Base-by-base conservation (phyloP, 2,329 filamentous ascomycete genomes). In the Microcyclospora pomicola region DNA sequence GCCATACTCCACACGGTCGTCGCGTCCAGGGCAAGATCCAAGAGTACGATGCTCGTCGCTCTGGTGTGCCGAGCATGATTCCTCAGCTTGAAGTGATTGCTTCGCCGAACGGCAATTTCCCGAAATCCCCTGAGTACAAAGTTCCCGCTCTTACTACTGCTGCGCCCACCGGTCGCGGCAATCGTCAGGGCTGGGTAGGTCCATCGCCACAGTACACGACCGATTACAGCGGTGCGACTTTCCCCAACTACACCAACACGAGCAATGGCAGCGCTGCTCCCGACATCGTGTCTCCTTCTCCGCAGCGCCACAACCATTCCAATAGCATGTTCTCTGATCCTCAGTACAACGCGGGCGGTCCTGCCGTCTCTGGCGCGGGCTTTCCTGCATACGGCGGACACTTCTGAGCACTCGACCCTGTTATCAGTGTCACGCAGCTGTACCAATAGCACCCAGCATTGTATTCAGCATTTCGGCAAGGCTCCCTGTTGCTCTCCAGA, bases 1-100 rank as follows among this genome's bases (percentile, higher is more conserved):
- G 87, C 46, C 80, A 83, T 51, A 95, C 87, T 31, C 88, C 91
- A 3, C 91, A 96, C 58, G 91, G 91, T 37, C 87, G 91, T 49
- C 85, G 91, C 44, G 92, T 96, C 52, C 80, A 83, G 56, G 81
- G 81, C 57, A 96, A 96, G 70, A 82, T 98, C 40, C 63, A 69
- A 52, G 71, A 72, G 37, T 63, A 66, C 33, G 72, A 77, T 39
- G 58, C 57, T 31, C 60, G 63, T 35, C 55, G 55, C 36, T 62
- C 58, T 40, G 58, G 56, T 35, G 19, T 24, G 7, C 19, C 19
- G 7, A 24, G 19, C 19, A 24, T 24, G 19, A 24, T 24, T 41
- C 54, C 33, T 59, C 56, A 13, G 63, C 27, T 40, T 33, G 13
- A 43, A 35, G 7, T 16, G 7, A 24, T 24, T 7, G 33, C 13